Percentiles rank a stretch among this genome's conserved stretches.
These are phyloP conservation scores for Drechslerella coelobrocha DNA, from an alignment of 2,329 filamentous ascomycete species.

Conservation along the genomic window DNA sequence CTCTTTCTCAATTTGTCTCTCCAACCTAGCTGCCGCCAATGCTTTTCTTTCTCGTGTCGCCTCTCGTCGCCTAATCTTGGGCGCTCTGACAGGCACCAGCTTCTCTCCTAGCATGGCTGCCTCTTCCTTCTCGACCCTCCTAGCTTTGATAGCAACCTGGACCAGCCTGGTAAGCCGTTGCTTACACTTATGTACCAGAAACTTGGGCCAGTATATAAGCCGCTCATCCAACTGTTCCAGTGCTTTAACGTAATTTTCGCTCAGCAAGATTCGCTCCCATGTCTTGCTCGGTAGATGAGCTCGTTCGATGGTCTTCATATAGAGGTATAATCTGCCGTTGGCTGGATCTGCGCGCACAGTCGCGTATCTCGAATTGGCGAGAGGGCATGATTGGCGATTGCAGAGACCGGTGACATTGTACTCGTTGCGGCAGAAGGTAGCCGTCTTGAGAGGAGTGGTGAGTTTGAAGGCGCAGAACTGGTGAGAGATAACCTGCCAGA, in stretches of 20 bases:
- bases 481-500: constrained; percentile 96
- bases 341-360: constrained; percentile 74
- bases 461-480: constrained; percentile 95
- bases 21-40: constrained; percentile 86
- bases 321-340: constrained; percentile 86
- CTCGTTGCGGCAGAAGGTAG: constrained; percentile 95
- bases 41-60: constrained; percentile 77
- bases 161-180: constrained; percentile 90
- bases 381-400: constrained; percentile 85
- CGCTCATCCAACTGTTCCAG: constrained; percentile 84
- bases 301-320: constrained; percentile 94
- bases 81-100: constrained; percentile 85
- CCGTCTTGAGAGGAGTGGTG: constrained; percentile 56
- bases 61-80: constrained; percentile 82
- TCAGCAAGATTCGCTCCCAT: constrained; percentile 92
- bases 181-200: constrained; percentile 92
- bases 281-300: constrained; percentile 85
- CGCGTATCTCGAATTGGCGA: constrained; percentile 90
- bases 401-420: constrained; percentile 85
- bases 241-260: constrained; percentile 87
- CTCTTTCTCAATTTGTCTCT: constrained; percentile 93
- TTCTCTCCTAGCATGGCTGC: constrained; percentile 81
- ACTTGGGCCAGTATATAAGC: constrained; percentile 93
- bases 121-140: constrained; percentile 85
- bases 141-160: constrained; percentile 77